These are phyloP conservation scores for Mercurialis annua DNA, from an alignment of 345 rosid genomes.

Conservation along the genomic window DNA sequence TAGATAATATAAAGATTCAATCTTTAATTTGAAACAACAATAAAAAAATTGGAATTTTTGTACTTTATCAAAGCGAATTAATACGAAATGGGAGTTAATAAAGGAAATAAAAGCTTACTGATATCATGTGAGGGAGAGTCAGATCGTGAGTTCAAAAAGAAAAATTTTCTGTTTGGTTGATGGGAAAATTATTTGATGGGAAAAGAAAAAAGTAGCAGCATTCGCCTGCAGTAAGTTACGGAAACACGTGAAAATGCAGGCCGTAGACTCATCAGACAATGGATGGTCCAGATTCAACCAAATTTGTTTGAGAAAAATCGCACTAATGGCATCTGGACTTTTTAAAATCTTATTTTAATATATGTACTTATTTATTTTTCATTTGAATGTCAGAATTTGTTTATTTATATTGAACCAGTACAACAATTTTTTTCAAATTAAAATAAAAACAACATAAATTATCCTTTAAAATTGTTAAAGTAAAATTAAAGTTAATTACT, in stretches of 20 bases:
- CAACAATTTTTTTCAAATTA: too few species aligned
- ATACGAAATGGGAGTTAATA: too few species aligned
- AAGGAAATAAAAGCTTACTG: neutral
- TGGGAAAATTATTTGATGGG: conserved; percentile 1
- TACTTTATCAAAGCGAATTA: neutral
- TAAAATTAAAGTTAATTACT: too few species aligned
- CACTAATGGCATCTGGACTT: too few species aligned
- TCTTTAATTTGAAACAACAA: neutral
- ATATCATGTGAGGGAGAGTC: neutral
- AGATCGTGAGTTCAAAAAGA: neutral
- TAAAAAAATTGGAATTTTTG: neutral
- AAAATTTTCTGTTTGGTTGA: conserved; percentile 12
- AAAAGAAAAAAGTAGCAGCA: neutral
- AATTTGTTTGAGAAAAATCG: too few species aligned
- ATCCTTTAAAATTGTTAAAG: too few species aligned
- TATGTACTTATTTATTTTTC: too few species aligned
- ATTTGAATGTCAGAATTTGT: too few species aligned
- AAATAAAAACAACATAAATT: too few species aligned
- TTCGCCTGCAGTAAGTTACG: neutral
- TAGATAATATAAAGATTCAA: neutral
- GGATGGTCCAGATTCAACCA: conserved; percentile 2
- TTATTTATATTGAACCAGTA: too few species aligned
- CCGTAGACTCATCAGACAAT: neutral
- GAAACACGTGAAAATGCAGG: conserved; percentile 2
- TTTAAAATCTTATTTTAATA: too few species aligned